Base-by-base conservation (phyloP, 192 early-diverging fungal genomes). In the Oehlia diaphana region DNA sequence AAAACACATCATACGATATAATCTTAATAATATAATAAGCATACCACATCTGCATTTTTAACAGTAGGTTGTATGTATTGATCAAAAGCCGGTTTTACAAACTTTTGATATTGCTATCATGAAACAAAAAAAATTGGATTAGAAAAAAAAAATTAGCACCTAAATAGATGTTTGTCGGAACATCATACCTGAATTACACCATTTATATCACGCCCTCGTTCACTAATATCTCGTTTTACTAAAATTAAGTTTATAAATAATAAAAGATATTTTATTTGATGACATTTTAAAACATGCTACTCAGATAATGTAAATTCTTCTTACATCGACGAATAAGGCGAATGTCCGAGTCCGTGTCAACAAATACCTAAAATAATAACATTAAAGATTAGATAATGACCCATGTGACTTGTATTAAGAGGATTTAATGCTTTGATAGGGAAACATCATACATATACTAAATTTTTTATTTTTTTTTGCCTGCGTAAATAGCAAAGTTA, bases 81-180 rank as follows among this genome's bases (percentile, higher is more conserved):
- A 81, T 99, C 97, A 85, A 91, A 97, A 2, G 96, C 90, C 0
- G 96, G 95, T 83, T 99, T 99, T 74, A 99, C 97, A 80, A 96
- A 99, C 79, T 91, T 88, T 68, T 89, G 84, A 85, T 99, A 99
- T 88, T 97, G 96, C 83, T 87, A 74, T 58, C 26, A 49, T n/a
- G 1, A 66, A 44, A 33, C 9, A 21, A 78, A 5, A n/a, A 23
- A 23, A 63, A 8, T 31, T 31, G 31, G 3, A 23, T 9, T 53
- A n/a, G n/a, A 10, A 35, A 42, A 50, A 10, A 35, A 42, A 50
- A 49, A 5, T 37, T 3, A n/a, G 13, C 28, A 62, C 1, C n/a
- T 19, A 35, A 72, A 33, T 61, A 21, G 49, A 63, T 77, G 37
- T 19, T 74, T 39, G 16, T 33, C 21, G 0, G 3, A 47, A 31